Base-by-base conservation (phyloP, 1,284 basidiomycete species). In the Pseudomicrostroma phylloplanum region DNA sequence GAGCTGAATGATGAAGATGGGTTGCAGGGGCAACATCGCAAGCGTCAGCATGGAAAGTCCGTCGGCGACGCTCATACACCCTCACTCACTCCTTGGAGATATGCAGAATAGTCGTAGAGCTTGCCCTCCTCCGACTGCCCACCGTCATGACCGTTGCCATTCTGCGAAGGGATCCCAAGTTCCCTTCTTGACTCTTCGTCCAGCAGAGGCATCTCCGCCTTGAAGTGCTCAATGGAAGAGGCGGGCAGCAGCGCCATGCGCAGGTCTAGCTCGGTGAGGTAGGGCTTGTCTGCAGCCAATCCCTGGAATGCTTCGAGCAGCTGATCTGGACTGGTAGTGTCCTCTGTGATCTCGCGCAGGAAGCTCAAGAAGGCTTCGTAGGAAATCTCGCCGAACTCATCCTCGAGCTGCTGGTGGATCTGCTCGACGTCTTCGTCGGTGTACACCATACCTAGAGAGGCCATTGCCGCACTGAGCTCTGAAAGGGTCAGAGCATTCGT, bases 391-490 rank as follows among this genome's bases (percentile, higher is more conserved):
- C 30, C 17, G 75, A 92, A 94, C 59, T 89, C 88, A 60, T 85
- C 83, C 51, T 88, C 83, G n/a, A 96, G 84, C 73, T 93, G 88
- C 59, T 87, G 85, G 70, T 90, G 92, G 61, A 97, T 91, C 58
- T 85, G 85, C 65, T 89, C 86, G 80, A 94, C 86, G 73, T 96
- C 92, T 57, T 91, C 88, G 67, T 93, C 91, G 87, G 88, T 65
- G 78, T 92, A 96, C 21, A 93, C 89, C 63, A 98, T 91, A 0
- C 94, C 93, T 55, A 97, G 82, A 81, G 90, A 92, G 1, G 94
- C 93, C 19, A 98, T 83, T 0, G 94, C 94, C 13, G 91, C 91
- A 17, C 88, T 86, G 84, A 96, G 89, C 80, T 97, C 92, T 1
- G 90, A 85, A 60, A 89, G 81, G 61, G 85, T 87, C 41, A 98